phyloP scores from a whole-genome alignment of 176 grass and related monocot genomes.

The Phoenix dactylifera region DNA sequence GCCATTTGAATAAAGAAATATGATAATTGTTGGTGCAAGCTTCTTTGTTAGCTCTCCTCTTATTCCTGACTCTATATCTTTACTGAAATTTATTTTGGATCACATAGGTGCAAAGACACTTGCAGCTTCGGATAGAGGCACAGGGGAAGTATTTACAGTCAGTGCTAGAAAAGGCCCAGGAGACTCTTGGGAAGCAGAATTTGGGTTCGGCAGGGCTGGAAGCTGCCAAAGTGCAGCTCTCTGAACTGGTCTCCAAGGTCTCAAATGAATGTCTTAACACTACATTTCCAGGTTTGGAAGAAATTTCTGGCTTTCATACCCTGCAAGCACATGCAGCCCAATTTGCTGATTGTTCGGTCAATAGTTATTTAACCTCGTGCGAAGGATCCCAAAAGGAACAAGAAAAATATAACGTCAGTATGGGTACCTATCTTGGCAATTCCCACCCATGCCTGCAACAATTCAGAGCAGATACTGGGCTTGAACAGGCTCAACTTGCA shows the following conservation, averaged over 20 bases:
- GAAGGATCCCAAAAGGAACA: conserved; percentile 72
- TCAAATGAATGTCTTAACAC: conserved; percentile 37
- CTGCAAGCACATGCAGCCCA: conserved; percentile 29
- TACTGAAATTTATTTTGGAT: conserved; percentile 4
- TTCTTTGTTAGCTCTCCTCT: too few relatives aligned
- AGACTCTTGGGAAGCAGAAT: conserved; percentile 63
- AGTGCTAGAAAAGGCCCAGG: conserved; percentile 93
- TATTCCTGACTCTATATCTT: background rate
- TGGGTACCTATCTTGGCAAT: conserved; percentile 7
- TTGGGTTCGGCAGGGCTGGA: conserved; percentile 36
- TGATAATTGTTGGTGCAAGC: too few relatives aligned
- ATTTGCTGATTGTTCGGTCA: conserved; percentile 50
- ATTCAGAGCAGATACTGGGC: background rate
- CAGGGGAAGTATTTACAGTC: conserved; percentile 91
- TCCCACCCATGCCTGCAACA: background rate
- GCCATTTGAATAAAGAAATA: too few relatives aligned
- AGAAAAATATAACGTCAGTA: background rate
- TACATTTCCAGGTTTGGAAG: conserved; percentile 21
- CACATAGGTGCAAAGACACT: conserved; percentile 72
- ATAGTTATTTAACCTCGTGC: conserved; percentile 69
- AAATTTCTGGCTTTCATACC: conserved; percentile 33
- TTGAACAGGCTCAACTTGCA: background rate
- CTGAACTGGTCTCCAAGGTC: conserved; percentile 77
- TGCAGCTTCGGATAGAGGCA: conserved; percentile 93
- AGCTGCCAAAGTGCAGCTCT: conserved; percentile 74